Evolutionary conservation across 805 yeast genomes (phyloP).

Genomic region (Saturnispora besseyi): DNA sequence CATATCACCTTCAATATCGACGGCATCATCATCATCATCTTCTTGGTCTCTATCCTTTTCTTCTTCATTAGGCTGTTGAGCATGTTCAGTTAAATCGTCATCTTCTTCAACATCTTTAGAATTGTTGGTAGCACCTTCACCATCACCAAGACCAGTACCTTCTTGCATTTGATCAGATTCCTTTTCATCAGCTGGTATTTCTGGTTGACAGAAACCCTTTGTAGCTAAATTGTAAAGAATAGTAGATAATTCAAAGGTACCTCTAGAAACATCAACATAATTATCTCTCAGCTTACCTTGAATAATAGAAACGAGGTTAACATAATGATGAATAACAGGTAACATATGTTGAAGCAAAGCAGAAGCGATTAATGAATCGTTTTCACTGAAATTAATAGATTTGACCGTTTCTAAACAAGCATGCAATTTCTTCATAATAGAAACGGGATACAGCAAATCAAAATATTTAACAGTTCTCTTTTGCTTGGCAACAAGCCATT

Average conservation of each 20-base stretch:
- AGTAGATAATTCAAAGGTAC: conserved; percentile 49
- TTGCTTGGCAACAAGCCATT: conserved; percentile 56
- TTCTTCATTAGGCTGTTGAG: conserved; percentile 65
- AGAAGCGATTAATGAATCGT: conserved; percentile 31
- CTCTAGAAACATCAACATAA: conserved; percentile 49
- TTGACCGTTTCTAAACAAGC: conserved; percentile 29
- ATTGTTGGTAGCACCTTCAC: conserved; percentile 68
- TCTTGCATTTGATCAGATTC: conserved; percentile 55
- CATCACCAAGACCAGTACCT: conserved; percentile 90
- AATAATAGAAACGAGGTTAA: conserved; percentile 36
- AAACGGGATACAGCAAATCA: conserved; percentile 27
- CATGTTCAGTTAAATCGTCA: conserved; percentile 74
- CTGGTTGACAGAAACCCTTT: conserved; percentile 90
- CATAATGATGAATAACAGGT: conserved; percentile 59
- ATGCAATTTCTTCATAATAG: conserved; percentile 13
- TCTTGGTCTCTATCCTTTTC: conserved; percentile 54
- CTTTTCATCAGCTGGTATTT: conserved; percentile 58
- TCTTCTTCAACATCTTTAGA: conserved; percentile 86
- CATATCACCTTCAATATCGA: conserved; percentile 94
- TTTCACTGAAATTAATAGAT: conserved; percentile 29
- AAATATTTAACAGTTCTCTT: conserved; percentile 33
- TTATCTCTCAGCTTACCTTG: conserved; percentile 36
- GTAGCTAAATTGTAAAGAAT: conserved; percentile 54
- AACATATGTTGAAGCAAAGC: conserved; percentile 47
- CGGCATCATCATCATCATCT: conserved; percentile 80